phyloP scores from a whole-genome alignment of 345 rosid genomes.

The Linum trigynum region DNA sequence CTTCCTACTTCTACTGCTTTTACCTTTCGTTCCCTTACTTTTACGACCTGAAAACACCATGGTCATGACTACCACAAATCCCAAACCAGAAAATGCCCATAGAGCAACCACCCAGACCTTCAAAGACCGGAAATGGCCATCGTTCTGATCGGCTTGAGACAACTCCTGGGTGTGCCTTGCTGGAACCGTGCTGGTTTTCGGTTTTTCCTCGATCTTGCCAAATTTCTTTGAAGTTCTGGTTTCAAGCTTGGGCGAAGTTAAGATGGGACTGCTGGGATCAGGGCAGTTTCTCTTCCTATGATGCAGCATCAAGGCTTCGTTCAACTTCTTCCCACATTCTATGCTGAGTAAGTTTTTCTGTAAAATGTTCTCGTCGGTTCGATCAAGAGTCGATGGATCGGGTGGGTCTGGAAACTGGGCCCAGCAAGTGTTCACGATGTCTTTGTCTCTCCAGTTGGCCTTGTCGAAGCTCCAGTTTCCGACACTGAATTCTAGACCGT shows the following conservation, averaged over 20 bases:
- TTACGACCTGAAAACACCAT: conserved; percentile 47
- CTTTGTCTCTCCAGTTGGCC: conserved; percentile 82
- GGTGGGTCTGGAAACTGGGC: conserved; percentile 91
- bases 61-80: conserved; percentile 49
- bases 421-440: conserved; percentile 76
- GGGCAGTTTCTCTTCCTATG: conserved; percentile 68
- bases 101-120: conserved; percentile 60
- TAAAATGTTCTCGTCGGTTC: conserved; percentile 32
- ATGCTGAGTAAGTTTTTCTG: conserved; percentile 81
- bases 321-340: conserved; percentile 79
- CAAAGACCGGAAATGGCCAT: conserved; percentile 50
- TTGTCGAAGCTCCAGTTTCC: conserved; percentile 97
- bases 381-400: conserved; percentile 43
- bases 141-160: conserved; percentile 20
- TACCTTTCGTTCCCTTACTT: conserved; percentile 50
- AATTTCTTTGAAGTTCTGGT: conserved; percentile 33
- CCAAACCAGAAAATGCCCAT: conserved; percentile 70
- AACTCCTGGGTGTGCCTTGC: conserved; percentile 25
- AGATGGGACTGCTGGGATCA: conserved; percentile 23
- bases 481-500: conserved; percentile 77
- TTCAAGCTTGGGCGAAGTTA: conserved; percentile 24
- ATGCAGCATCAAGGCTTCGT: conserved; percentile 72
- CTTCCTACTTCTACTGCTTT: conserved; percentile 55
- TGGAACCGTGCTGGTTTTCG: not conserved
- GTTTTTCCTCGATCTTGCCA: conserved; percentile 21